Conservation (phyloP, 305 asterid species). For the Coffea humblotiana region DNA sequence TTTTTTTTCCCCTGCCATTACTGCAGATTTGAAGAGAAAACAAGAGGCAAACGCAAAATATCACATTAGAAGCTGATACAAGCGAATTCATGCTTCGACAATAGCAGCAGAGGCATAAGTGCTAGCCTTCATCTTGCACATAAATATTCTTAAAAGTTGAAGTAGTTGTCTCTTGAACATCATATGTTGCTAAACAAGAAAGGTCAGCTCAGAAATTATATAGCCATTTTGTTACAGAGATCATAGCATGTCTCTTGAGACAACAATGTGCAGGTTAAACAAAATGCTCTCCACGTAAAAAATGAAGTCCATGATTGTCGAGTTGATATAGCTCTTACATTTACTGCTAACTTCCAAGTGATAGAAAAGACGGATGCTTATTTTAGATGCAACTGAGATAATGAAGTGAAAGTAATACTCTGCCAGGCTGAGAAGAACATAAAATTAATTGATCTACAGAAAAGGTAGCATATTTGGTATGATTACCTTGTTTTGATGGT, state of each 20-base stretch:
- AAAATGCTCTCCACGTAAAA: not conserved
- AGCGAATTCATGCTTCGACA: not conserved
- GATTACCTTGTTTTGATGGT: constrained; percentile 75
- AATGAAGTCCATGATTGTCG: not conserved
- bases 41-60: too few relatives aligned
- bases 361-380: not conserved
- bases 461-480: not conserved
- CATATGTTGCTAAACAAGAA: not conserved
- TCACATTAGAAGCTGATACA: too few relatives aligned
- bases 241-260: too few relatives aligned
- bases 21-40: too few relatives aligned
- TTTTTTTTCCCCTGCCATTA: too few relatives aligned
- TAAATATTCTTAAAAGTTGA: not conserved
- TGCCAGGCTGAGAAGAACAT: not conserved
- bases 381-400: not conserved
- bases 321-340: not conserved
- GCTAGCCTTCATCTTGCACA: not conserved
- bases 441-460: not conserved
- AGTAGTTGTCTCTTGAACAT: not conserved
- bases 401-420: not conserved
- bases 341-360: not conserved
- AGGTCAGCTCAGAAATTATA: not conserved
- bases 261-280: not conserved
- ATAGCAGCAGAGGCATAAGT: not conserved
- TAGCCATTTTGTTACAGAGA: not conserved